phyloP scores from a whole-genome alignment of 208 protist species.

The Spongospora subterranea region DNA sequence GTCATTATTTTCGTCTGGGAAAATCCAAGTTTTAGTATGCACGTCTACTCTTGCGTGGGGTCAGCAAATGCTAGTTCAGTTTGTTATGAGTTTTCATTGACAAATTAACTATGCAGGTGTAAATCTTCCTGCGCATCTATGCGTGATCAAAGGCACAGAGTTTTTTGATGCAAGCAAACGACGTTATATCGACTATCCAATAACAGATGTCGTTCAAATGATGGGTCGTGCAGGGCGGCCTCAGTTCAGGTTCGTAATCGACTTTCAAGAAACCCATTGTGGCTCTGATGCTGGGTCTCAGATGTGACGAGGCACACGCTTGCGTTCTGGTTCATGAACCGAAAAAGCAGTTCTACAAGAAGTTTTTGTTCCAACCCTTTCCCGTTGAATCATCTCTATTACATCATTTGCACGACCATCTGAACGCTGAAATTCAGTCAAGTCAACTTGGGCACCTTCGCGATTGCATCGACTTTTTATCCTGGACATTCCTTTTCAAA shows the following conservation, averaged over 20 bases:
- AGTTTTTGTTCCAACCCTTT: constrained; percentile 87
- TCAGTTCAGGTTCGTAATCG: constrained; percentile 72
- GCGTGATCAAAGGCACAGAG: constrained; percentile 99
- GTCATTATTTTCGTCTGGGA: constrained; percentile 62
- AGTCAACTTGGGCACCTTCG: constrained; percentile 69
- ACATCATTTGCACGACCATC: constrained; percentile 91
- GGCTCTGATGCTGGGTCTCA: too few species aligned
- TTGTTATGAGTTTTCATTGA: neutral
- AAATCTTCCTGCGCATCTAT: constrained; percentile 99
- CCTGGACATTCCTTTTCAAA: constrained; percentile 98
- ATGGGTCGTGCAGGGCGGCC: constrained; percentile 97
- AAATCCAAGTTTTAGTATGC: constrained; percentile 95
- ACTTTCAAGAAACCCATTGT: too few species aligned
- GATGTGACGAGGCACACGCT: constrained; percentile 57
- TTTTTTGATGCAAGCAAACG: constrained; percentile 96
- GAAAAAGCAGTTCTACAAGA: constrained; percentile 99
- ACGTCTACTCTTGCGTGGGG: constrained; percentile 97
- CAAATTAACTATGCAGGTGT: constrained; percentile 88
- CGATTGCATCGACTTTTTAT: constrained; percentile 96
- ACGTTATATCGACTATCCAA: constrained; percentile 97
- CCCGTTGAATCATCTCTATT: constrained; percentile 95
- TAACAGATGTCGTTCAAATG: constrained; percentile 99
- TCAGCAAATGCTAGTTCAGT: neutral
- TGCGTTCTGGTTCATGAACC: constrained; percentile 72
- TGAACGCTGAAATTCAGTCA: constrained; percentile 87